Conservation (phyloP, 805 yeast species). For the Lachancea dasiensis region DNA sequence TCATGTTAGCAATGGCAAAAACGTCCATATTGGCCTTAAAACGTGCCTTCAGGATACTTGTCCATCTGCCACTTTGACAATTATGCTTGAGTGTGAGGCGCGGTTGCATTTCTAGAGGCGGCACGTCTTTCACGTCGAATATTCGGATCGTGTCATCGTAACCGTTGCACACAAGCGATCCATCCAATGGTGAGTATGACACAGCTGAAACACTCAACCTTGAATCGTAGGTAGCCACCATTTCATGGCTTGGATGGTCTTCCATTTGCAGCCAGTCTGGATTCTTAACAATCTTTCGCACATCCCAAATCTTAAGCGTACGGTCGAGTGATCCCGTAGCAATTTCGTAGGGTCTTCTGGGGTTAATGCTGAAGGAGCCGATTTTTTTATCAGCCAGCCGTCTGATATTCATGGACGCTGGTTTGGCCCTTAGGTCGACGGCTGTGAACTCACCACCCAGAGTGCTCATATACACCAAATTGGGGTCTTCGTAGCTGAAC, state of each 20-base stretch:
- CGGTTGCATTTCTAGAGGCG: slow-evolving; percentile 45
- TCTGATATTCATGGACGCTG: slow-evolving; percentile 33
- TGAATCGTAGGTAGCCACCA: slow-evolving; percentile 56
- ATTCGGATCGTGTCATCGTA: slow-evolving; percentile 80
- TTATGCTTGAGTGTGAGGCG: slow-evolving; percentile 68
- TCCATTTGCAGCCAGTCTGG: slow-evolving; percentile 56
- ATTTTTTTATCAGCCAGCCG: slow-evolving; percentile 85
- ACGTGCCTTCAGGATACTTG: slow-evolving; percentile 77
- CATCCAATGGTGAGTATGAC: slow-evolving; percentile 63
- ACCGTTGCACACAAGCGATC: slow-evolving; percentile 81
- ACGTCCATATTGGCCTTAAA: slow-evolving; percentile 78
- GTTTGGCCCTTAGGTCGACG: slow-evolving; percentile 58
- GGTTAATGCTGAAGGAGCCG: slow-evolving; percentile 82
- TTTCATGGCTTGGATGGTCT: slow-evolving; percentile 35
- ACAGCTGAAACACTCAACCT: slow-evolving; percentile 78
- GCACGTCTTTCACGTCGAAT: slow-evolving; percentile 43
- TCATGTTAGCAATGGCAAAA: slow-evolving; percentile 92
- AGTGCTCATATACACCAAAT: slow-evolving; percentile 67
- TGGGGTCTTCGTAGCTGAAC: slow-evolving; percentile 42
- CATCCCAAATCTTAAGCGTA: slow-evolving; percentile 80
- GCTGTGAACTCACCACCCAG: slow-evolving; percentile 71
- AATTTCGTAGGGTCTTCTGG: slow-evolving; percentile 53
- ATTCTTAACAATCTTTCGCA: slow-evolving; percentile 44
- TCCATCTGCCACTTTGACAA: slow-evolving; percentile 98
- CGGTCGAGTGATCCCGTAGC: slow-evolving; percentile 90